Percentiles rank a stretch among this genome's conserved stretches.
Conservation (phyloP, 2,329 filamentous ascomycete species). For the Sporothrix brasiliensis region DNA sequence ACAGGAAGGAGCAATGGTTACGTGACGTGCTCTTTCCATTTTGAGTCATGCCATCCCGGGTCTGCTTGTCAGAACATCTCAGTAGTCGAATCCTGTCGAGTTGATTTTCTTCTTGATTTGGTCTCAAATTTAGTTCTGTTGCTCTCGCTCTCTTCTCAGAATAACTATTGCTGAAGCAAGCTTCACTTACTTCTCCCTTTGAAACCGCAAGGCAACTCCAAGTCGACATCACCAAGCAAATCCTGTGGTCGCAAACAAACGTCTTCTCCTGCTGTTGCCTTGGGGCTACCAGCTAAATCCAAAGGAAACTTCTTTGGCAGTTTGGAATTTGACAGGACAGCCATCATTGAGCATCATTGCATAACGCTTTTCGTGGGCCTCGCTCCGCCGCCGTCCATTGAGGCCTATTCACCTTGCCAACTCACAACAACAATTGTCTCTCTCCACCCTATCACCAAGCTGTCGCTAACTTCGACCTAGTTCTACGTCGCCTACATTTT, state of each 20-base stretch:
- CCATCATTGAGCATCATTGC: too few species aligned
- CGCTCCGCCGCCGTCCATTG: background rate
- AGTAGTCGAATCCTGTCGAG: background rate
- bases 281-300: too few species aligned
- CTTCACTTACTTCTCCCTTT: background rate
- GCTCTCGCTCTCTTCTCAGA: background rate
- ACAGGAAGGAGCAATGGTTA: conserved; percentile 15
- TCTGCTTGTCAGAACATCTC: background rate
- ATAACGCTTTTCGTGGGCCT: background rate
- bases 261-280: background rate
- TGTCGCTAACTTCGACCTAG: background rate
- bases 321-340: too few species aligned
- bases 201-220: background rate
- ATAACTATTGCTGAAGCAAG: background rate
- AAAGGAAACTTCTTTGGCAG: too few species aligned
- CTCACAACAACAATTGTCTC: background rate
- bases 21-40: conserved; percentile 3
- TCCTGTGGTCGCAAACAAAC: background rate
- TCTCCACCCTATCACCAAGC: too few species aligned
- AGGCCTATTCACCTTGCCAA: background rate
- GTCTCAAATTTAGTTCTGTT: too few species aligned
- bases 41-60: background rate
- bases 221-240: background rate
- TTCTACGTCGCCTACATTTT: background rate
- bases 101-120: background rate